A percentile compares a stretch with the other conserved stretches of the same genome.
These are phyloP conservation scores for Penicillium simplicissimum DNA, from an alignment of 495 filamentous ascomycete species.

Conservation along the genomic window DNA sequence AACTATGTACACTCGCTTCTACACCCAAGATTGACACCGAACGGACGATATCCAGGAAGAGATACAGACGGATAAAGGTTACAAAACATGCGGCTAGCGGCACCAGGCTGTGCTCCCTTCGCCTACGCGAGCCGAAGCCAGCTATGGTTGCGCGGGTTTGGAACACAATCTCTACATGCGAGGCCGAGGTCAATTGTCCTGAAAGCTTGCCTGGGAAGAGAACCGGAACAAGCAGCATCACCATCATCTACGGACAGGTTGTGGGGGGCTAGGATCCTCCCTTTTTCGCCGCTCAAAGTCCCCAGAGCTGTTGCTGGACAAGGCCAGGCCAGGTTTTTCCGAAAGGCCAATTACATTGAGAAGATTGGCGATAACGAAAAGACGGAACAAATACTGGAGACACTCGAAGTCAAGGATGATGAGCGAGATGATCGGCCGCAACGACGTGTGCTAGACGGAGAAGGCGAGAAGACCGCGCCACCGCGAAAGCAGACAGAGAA, in stretches of 20 bases:
- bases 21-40: background rate
- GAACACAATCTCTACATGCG: background rate
- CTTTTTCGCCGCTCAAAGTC: background rate
- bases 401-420: slow-evolving; percentile 16
- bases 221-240: no score
- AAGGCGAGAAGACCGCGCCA: slow-evolving; percentile 26
- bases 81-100: slow-evolving; percentile 14
- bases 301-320: background rate
- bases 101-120: slow-evolving; percentile 17
- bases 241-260: background rate
- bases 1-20: slow-evolving; percentile 4
- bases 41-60: background rate
- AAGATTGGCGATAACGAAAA: slow-evolving; percentile 20
- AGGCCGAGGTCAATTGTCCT: slow-evolving; percentile 2
- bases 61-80: background rate
- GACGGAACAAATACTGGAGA: slow-evolving; percentile 27
- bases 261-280: background rate
- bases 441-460: slow-evolving; percentile 11
- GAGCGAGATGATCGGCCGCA: slow-evolving; percentile 12
- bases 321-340: slow-evolving; percentile 20
- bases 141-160: slow-evolving; percentile 2
- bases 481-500: slow-evolving; percentile 48
- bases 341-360: slow-evolving; percentile 24
- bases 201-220: background rate
- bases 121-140: slow-evolving; percentile 8